Conservation (phyloP, 1,139 yeast genomes). For the Magnusiomyces clavatus region DNA sequence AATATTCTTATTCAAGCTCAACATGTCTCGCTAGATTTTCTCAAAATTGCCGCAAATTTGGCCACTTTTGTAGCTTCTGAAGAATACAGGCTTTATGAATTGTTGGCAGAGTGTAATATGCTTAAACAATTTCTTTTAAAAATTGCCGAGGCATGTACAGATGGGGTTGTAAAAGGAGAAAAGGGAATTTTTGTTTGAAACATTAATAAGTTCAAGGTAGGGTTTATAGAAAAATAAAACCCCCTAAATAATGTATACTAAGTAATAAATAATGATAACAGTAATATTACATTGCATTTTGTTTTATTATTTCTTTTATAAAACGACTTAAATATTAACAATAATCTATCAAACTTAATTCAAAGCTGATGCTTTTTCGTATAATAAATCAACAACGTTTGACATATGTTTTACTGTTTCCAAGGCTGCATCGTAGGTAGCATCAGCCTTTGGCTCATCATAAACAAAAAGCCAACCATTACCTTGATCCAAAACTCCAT, state of each 20-base stretch:
- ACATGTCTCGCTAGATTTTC: constrained; percentile 29
- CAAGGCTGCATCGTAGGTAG: constrained; percentile 80
- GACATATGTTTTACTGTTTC: constrained; percentile 84
- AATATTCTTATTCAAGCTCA: constrained; percentile 41
- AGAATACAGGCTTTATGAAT: constrained; percentile 39
- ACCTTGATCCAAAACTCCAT: constrained; percentile 96
- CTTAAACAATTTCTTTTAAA: constrained; percentile 52
- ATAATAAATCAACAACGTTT: constrained; percentile 79
- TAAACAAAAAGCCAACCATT: constrained; percentile 94
- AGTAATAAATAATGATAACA: too few relatives aligned
- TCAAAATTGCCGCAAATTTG: constrained; percentile 50
- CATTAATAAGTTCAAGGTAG: too few relatives aligned
- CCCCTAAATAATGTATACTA: too few relatives aligned
- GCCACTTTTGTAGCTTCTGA: constrained; percentile 50
- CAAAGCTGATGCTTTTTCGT: constrained; percentile 84
- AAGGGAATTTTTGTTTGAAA: constrained; percentile 21
- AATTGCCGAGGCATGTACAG: constrained; percentile 50
- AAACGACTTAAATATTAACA: background rate
- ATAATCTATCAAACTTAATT: constrained; percentile 32
- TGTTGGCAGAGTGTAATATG: constrained; percentile 56
- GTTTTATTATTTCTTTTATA: background rate
- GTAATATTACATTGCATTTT: too few relatives aligned
- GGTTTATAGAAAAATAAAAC: too few relatives aligned
- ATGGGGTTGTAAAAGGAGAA: constrained; percentile 34
- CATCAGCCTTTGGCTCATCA: constrained; percentile 83